A percentile compares a stretch with the other conserved stretches of the same genome.
Evolutionary conservation across 202 grass and related monocot species (phyloP).

Genomic region (Sporobolus alterniflorus): DNA sequence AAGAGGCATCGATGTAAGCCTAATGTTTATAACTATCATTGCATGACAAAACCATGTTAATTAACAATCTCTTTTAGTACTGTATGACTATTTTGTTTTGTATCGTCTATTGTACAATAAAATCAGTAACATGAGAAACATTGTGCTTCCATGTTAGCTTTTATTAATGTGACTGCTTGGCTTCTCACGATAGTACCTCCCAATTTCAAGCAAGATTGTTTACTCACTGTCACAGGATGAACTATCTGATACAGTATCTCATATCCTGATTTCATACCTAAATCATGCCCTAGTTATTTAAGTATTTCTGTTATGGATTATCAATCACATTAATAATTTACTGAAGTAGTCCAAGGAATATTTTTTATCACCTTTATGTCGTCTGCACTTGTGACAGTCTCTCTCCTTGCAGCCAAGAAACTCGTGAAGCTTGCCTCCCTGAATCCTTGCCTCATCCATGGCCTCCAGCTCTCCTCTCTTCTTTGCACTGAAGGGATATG

Average conservation of each 20-base stretch:
- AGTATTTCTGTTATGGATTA: not conserved
- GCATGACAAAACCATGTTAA: not conserved
- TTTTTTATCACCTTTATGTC: slow-evolving; percentile 45
- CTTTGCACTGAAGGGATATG: slow-evolving; percentile 53
- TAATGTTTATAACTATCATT: not conserved
- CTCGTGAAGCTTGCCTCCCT: slow-evolving; percentile 50
- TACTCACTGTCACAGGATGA: not conserved
- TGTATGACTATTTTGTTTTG: not conserved
- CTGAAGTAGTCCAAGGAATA: not conserved
- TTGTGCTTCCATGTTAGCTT: no score
- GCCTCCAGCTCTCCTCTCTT: slow-evolving; percentile 50
- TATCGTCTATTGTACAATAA: not conserved
- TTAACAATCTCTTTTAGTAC: not conserved
- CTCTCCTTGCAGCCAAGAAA: slow-evolving; percentile 55
- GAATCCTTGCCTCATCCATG: slow-evolving; percentile 50
- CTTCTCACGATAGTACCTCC: not conserved
- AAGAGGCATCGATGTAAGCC: not conserved
- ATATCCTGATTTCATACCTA: not conserved
- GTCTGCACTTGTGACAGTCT: slow-evolving; percentile 47
- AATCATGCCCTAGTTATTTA: not conserved
- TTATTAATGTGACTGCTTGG: no score
- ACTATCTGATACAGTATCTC: not conserved
- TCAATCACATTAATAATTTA: slow-evolving; percentile 2
- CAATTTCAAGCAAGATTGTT: slow-evolving; percentile 1
- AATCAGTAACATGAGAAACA: not conserved